phyloP scores from a whole-genome alignment of 495 filamentous ascomycete genomes.

The Aspergillus taichungensis region DNA sequence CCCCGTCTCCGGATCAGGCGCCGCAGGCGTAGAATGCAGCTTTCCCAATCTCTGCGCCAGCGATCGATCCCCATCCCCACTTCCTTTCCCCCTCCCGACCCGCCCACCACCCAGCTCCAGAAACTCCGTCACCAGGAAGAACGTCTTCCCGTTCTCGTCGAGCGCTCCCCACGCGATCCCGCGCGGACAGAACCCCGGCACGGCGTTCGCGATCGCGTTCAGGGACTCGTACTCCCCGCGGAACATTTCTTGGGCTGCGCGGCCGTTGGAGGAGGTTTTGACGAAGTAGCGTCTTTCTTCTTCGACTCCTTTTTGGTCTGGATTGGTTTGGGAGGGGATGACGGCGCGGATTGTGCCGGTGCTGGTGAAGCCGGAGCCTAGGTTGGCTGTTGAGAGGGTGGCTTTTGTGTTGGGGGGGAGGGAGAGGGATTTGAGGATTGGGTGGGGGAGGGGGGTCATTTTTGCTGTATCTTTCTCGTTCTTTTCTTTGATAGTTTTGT shows the following conservation, averaged over 20 bases:
- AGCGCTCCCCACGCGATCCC: slow-evolving; percentile 63
- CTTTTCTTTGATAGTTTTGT: background rate
- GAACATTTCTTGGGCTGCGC: slow-evolving; percentile 68
- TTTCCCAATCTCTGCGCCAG: slow-evolving; percentile 69
- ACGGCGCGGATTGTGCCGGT: slow-evolving; percentile 58
- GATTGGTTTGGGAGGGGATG: slow-evolving; percentile 20
- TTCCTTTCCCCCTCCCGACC: slow-evolving; percentile 13
- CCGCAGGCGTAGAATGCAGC: slow-evolving; percentile 70
- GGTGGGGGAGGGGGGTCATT: slow-evolving; percentile 40
- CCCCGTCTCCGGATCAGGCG: slow-evolving; percentile 41
- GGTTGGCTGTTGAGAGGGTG: slow-evolving; percentile 44
- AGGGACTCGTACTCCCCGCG: slow-evolving; percentile 76
- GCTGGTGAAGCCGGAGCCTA: slow-evolving; percentile 68
- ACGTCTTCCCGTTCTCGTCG: slow-evolving; percentile 35
- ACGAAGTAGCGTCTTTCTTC: slow-evolving; percentile 63
- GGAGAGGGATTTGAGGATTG: slow-evolving; percentile 56
- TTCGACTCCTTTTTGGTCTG: slow-evolving; percentile 34
- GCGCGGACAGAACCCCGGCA: slow-evolving; percentile 66
- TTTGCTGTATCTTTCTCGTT: background rate
- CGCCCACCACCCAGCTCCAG: slow-evolving; percentile 50
- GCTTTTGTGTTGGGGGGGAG: slow-evolving; percentile 48
- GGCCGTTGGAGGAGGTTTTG: slow-evolving; percentile 58
- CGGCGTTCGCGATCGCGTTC: slow-evolving; percentile 62
- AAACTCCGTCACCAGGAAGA: slow-evolving; percentile 77
- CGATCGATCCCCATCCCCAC: slow-evolving; percentile 31